Evolutionary conservation across 768 basidiomycete species (phyloP).

Genomic region (Lyophyllum semitale): DNA sequence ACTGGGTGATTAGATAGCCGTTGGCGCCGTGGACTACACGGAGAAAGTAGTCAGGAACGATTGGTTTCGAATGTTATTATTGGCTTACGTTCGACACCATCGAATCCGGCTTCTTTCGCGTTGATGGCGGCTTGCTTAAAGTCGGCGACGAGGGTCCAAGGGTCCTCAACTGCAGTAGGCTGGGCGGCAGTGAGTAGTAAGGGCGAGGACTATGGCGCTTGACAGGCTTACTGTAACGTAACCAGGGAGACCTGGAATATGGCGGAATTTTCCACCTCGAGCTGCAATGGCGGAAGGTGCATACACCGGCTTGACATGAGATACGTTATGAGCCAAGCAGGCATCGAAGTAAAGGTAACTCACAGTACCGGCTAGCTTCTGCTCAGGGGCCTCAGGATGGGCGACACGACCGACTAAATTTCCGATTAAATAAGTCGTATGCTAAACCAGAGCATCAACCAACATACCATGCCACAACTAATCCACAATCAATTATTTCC

Average conservation of each 20-base stretch:
- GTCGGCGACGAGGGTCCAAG: conserved; percentile 34
- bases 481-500: not conserved
- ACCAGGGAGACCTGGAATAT: conserved; percentile 36
- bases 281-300: conserved; percentile 46
- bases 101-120: conserved; percentile 56
- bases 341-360: not conserved
- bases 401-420: not conserved
- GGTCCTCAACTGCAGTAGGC: conserved; percentile 46
- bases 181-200: conserved; percentile 10
- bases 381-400: conserved; percentile 25
- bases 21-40: conserved; percentile 42
- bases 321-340: not conserved
- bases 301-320: conserved; percentile 39
- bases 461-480: conserved; percentile 41
- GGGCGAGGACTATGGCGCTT: not conserved
- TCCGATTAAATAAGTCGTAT: not conserved
- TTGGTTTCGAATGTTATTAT: not conserved
- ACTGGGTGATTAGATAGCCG: conserved; percentile 50
- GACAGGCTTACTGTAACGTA: conserved; percentile 37
- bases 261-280: conserved; percentile 41
- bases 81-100: conserved; percentile 50
- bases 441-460: not conserved
- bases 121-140: conserved; percentile 48
- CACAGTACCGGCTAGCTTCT: conserved; percentile 36
- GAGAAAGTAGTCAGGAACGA: not conserved